Percentiles rank a stretch among this genome's conserved stretches.
Evolutionary conservation across 805 yeast genomes (phyloP).

Genomic region (Vanderwaltozyma tropicalis): DNA sequence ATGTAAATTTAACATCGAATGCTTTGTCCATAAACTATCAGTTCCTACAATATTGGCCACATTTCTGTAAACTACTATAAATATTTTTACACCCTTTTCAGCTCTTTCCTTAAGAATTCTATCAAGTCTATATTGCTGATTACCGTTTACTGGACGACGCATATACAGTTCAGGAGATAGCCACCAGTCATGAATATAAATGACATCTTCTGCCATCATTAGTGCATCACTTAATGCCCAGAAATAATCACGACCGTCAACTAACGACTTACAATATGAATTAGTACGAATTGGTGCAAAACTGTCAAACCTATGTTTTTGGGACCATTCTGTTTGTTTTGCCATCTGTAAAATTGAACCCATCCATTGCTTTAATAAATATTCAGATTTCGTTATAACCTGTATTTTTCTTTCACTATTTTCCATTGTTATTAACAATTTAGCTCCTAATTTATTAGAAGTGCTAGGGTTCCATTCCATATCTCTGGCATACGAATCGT

Average conservation of each 20-base stretch:
- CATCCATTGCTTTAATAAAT: slow-evolving; percentile 63
- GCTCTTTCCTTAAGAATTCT: slow-evolving; percentile 82
- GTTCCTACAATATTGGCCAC: slow-evolving; percentile 89
- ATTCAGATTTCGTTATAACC: slow-evolving; percentile 55
- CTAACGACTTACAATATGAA: slow-evolving; percentile 92
- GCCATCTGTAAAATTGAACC: slow-evolving; percentile 62
- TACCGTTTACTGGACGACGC: slow-evolving; percentile 90
- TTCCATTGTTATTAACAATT: slow-evolving; percentile 48
- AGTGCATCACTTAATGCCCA: slow-evolving; percentile 94
- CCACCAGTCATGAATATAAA: slow-evolving; percentile 99
- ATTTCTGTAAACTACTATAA: slow-evolving; percentile 83
- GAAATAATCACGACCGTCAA: slow-evolving; percentile 90
- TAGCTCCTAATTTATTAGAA: slow-evolving; percentile 39
- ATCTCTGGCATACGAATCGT: slow-evolving; percentile 8
- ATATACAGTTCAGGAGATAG: slow-evolving; percentile 85
- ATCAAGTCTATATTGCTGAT: slow-evolving; percentile 88
- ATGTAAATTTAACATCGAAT: slow-evolving; percentile 76
- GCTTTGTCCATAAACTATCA: slow-evolving; percentile 90
- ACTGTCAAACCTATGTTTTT: slow-evolving; percentile 66
- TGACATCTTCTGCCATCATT: slow-evolving; percentile 85
- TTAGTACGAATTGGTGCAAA: slow-evolving; percentile 86
- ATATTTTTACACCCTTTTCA: slow-evolving; percentile 87
- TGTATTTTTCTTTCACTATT: slow-evolving; percentile 72
- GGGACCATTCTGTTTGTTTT: slow-evolving; percentile 59
- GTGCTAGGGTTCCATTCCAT: slow-evolving; percentile 15